These are phyloP conservation scores for Salvia miltiorrhiza DNA, from an alignment of 257 asterid genomes.

Conservation along the genomic window DNA sequence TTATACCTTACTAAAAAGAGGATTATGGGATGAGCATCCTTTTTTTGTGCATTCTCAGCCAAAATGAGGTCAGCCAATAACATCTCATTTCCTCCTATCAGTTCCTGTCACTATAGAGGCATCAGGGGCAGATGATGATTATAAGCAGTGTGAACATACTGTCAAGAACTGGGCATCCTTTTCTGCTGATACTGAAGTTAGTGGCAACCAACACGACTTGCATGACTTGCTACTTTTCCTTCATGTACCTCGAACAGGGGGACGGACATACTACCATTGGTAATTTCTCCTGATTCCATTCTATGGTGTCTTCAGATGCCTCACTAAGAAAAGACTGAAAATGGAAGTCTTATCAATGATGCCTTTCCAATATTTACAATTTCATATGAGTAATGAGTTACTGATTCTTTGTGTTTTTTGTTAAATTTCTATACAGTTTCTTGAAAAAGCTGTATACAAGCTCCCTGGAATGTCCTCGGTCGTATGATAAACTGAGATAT, in stretches of 20 bases:
- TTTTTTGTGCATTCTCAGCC: neutral
- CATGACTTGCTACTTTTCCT: constrained; percentile 91
- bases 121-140: constrained; percentile 41
- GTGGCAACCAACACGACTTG: constrained; percentile 60
- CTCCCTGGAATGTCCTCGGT: constrained; percentile 84
- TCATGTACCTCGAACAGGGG: constrained; percentile 97
- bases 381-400: neutral
- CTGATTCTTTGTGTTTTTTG: constrained; percentile 17
- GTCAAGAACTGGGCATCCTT: constrained; percentile 89
- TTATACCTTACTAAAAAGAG: neutral
- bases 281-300: constrained; percentile 24
- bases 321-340: neutral
- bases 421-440: constrained; percentile 47
- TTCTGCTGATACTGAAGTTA: constrained; percentile 51
- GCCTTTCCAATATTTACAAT: neutral
- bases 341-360: neutral
- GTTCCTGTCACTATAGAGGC: constrained; percentile 41
- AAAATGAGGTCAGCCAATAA: neutral
- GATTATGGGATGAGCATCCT: neutral
- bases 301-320: neutral
- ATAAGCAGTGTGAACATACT: constrained; percentile 50
- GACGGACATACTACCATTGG: constrained; percentile 92
- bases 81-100: constrained; percentile 23
- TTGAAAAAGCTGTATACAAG: constrained; percentile 72
- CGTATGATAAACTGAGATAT: constrained; percentile 86